Evolutionary conservation across 805 yeast species (phyloP), one percentile per base, ranked within the genome.

Genomic region (Candida parachauliodes): DNA sequence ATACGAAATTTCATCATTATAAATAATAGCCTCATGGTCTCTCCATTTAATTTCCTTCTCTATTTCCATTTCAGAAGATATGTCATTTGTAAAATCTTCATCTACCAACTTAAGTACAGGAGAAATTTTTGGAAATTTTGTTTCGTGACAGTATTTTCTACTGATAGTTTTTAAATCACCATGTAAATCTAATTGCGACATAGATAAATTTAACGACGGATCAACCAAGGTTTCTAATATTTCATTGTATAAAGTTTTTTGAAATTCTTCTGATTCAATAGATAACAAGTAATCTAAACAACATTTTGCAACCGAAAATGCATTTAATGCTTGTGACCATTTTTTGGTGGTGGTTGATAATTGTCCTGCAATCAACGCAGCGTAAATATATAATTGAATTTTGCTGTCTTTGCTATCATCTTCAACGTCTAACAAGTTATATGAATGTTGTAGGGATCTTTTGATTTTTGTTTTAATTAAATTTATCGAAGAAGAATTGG

Each of bases 1-100:
- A 51, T 72, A 74, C 0, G 94, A 85, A 31, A 88, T 68, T 43
- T 86, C 88, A 36, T 86, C 83, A 47, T 86, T 86, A 43, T 70
- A 65, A 17, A 89, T 65, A 5, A 53, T 52, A 0, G 96, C 95
- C 8, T 69, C 61, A 49, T 74, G 76, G 34, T 61, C 57, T 43
- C 74, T 62, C 82, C 82, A 76, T n/a, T 57, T 43, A 25, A 76
- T 59, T 9, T 66, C 52, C 20, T 59, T 50, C 34, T 57, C 49
- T 32, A 65, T 47, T 20, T 54, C 45, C 3, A 52, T 55, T 19
- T 57, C 49, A 11, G 55, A 41, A 6, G 58, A 36, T 23, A 56
- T 48, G 34, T 52, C 60, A 15, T 66, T 53, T 12, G 75, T 62
- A 45, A 64, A 64, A 5, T 55, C 42, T 2, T 54, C 41, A 26